phyloP scores from a whole-genome alignment of 2,329 filamentous ascomycete species.

The Arthrobotrys megalospora region DNA sequence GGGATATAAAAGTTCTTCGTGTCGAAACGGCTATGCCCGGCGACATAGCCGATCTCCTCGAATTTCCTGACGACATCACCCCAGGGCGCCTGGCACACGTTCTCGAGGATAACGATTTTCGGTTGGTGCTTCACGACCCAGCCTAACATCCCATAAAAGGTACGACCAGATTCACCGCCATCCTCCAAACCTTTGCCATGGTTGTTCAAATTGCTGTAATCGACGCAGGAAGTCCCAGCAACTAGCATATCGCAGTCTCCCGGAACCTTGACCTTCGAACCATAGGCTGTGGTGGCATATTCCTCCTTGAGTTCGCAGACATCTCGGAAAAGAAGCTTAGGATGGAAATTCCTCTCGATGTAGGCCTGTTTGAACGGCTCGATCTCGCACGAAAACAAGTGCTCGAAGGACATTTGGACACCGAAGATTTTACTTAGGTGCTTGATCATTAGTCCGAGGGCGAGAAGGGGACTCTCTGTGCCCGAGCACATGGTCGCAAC shows the following conservation, averaged over 20 bases:
- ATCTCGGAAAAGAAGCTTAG: slow-evolving; percentile 73
- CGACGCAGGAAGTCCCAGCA: slow-evolving; percentile 82
- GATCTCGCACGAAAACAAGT: slow-evolving; percentile 77
- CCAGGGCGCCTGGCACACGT: slow-evolving; percentile 77
- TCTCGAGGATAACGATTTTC: slow-evolving; percentile 79
- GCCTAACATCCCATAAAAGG: slow-evolving; percentile 75
- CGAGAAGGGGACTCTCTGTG: slow-evolving; percentile 81
- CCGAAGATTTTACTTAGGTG: slow-evolving; percentile 67
- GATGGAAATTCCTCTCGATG: slow-evolving; percentile 74
- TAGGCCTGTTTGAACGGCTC: slow-evolving; percentile 77
- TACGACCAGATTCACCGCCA: slow-evolving; percentile 77
- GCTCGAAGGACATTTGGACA: slow-evolving; percentile 69
- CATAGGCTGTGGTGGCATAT: slow-evolving; percentile 77
- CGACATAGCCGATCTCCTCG: slow-evolving; percentile 73
- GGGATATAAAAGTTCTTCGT: slow-evolving; percentile 82
- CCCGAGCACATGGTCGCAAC: slow-evolving; percentile 84
- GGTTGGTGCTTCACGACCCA: slow-evolving; percentile 75
- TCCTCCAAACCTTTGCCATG: slow-evolving; percentile 71
- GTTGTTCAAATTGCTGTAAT: slow-evolving; percentile 79
- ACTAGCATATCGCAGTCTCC: slow-evolving; percentile 76
- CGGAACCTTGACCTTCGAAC: slow-evolving; percentile 74
- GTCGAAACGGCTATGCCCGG: slow-evolving; percentile 72
- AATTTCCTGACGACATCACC: slow-evolving; percentile 69
- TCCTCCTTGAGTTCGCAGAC: slow-evolving; percentile 72
- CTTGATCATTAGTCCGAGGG: slow-evolving; percentile 73